These are phyloP conservation scores for Aspergillus quadrilineatus DNA, from an alignment of 2,329 filamentous ascomycete species.

Conservation along the genomic window DNA sequence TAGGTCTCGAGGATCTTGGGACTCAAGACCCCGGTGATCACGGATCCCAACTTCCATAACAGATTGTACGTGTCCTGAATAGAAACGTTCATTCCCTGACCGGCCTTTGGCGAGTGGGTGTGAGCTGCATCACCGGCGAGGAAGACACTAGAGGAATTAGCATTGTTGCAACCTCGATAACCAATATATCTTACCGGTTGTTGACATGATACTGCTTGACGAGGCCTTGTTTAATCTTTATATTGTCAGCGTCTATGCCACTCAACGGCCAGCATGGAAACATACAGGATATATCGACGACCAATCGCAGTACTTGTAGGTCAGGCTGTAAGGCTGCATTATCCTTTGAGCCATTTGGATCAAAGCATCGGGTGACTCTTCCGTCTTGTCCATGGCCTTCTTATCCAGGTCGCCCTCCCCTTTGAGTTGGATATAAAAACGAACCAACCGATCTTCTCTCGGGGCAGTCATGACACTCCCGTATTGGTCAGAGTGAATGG, in stretches of 20 bases:
- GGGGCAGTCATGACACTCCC: conserved; percentile 21
- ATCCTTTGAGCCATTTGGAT: conserved; percentile 6
- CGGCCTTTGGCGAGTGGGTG: conserved; percentile 3
- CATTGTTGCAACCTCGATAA: background rate
- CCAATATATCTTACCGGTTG: background rate
- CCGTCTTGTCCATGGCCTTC: background rate
- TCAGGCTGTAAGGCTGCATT: conserved; percentile 16
- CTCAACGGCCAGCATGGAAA: no score
- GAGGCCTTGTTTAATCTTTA: conserved; percentile 8
- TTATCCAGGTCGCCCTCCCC: conserved; percentile 3
- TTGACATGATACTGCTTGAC: background rate
- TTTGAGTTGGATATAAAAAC: conserved; percentile 18
- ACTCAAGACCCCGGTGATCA: conserved; percentile 43
- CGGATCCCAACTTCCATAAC: conserved; percentile 48
- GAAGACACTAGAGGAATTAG: background rate
- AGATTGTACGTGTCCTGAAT: conserved; percentile 9
- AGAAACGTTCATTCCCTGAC: conserved; percentile 4
- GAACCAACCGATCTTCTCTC: conserved; percentile 19
- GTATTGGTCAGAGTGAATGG: conserved; percentile 10
- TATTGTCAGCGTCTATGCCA: background rate
- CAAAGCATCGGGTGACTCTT: conserved; percentile 8
- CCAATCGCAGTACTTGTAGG: conserved; percentile 19
- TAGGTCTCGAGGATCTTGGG: conserved; percentile 52
- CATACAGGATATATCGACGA: conserved; percentile 21
- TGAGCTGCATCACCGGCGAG: conserved; percentile 3